Conservation (phyloP, 192 early-diverging fungal species). For the Backusella psychrophila region DNA sequence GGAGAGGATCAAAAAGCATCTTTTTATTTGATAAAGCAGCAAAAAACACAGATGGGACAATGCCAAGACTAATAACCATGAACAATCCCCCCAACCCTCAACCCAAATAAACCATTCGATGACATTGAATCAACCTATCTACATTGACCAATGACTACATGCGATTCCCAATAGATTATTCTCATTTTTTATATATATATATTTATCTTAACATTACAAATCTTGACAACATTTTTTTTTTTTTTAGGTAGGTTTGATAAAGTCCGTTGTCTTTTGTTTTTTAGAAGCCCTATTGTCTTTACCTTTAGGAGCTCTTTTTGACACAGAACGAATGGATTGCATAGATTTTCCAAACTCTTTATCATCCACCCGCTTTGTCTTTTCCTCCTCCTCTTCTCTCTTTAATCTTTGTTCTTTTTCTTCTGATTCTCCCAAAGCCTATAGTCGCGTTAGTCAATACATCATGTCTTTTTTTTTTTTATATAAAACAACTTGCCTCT, state of each 20-base stretch:
- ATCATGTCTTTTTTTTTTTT: too few relatives aligned
- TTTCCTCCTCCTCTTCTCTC: slow-evolving; percentile 15
- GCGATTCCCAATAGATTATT: too few relatives aligned
- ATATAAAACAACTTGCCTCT: not conserved
- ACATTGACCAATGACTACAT: too few relatives aligned
- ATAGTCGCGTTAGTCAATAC: not conserved
- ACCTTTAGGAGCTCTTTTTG: not conserved
- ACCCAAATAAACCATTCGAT: too few relatives aligned
- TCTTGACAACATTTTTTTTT: not conserved
- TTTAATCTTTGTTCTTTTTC: slow-evolving; percentile 2
- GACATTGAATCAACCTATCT: too few relatives aligned
- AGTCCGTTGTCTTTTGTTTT: not conserved
- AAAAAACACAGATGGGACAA: too few relatives aligned
- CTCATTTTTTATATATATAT: not conserved
- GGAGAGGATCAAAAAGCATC: too few relatives aligned
- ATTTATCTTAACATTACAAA: not conserved
- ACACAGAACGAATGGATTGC: not conserved
- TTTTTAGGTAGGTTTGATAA: not conserved
- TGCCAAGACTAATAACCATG: too few relatives aligned
- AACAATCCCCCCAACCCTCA: too few relatives aligned
- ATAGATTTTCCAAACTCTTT: not conserved
- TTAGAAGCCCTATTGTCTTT: not conserved
- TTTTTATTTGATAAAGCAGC: too few relatives aligned
- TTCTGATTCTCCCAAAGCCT: not conserved
- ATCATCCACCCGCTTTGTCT: not conserved